phyloP scores from a whole-genome alignment of 805 yeast species.

The Zygosaccharomyces kombuchaensis region DNA sequence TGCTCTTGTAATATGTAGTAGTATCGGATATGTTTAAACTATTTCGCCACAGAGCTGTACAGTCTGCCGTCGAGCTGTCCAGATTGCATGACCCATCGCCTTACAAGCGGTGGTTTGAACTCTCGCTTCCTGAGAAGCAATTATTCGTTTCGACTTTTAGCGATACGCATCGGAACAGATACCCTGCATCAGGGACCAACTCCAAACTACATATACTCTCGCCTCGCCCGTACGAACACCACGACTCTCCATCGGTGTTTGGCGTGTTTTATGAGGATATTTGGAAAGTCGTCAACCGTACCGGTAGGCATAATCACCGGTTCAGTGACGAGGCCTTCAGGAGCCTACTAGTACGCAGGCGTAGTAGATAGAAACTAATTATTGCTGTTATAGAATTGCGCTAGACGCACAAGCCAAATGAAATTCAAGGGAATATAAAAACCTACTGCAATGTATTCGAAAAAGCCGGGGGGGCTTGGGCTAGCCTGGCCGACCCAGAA shows the following conservation, averaged over 20 bases:
- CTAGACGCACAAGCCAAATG: neutral
- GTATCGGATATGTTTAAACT: neutral
- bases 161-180: slow-evolving; percentile 23
- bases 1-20: neutral
- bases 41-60: neutral
- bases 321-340: slow-evolving; percentile 8
- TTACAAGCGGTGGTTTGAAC: slow-evolving; percentile 28
- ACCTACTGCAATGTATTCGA: no score
- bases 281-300: slow-evolving; percentile 14
- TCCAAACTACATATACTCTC: slow-evolving; percentile 26
- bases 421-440: no score
- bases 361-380: slow-evolving; percentile 1
- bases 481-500: no score
- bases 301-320: slow-evolving; percentile 5
- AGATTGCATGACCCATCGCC: slow-evolving; percentile 3
- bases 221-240: slow-evolving; percentile 19
- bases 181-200: slow-evolving; percentile 33
- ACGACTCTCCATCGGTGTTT: slow-evolving; percentile 32
- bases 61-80: neutral
- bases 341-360: slow-evolving; percentile 5
- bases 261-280: slow-evolving; percentile 34
- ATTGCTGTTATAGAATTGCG: neutral
- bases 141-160: slow-evolving; percentile 26
- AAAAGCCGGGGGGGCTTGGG: no score
- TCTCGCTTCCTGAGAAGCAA: slow-evolving; percentile 25